Conservation (phyloP, 768 basidiomycete genomes). For the Porphyrellus cyaneotinctus region DNA sequence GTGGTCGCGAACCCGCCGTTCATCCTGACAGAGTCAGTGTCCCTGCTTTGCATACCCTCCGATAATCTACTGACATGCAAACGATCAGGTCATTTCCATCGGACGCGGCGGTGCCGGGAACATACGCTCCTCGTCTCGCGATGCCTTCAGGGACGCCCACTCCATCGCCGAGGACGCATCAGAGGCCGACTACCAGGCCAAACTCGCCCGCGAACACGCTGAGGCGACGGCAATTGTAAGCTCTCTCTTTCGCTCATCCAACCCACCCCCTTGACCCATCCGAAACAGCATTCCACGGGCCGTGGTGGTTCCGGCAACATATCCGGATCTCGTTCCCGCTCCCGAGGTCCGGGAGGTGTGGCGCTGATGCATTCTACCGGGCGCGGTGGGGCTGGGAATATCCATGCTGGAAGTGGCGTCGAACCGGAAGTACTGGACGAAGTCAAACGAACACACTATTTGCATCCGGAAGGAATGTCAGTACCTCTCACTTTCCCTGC, state of each 20-base stretch:
- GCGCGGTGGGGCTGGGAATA: constrained; percentile 63
- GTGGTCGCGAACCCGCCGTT: constrained; percentile 56
- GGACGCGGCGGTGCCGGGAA: constrained; percentile 87
- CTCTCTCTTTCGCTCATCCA: neutral
- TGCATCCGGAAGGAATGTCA: constrained; percentile 38
- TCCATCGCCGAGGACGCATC: constrained; percentile 26
- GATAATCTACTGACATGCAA: neutral
- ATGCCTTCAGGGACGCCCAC: constrained; percentile 29
- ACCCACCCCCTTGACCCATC: neutral
- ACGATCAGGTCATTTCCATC: constrained; percentile 38
- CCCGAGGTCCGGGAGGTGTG: constrained; percentile 33
- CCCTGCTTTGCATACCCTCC: neutral
- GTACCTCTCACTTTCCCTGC: constrained; percentile 16
- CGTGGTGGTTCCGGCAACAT: constrained; percentile 69
- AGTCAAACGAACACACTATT: constrained; percentile 32
- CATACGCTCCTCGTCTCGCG: constrained; percentile 71
- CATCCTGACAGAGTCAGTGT: constrained; percentile 36
- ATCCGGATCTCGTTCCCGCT: constrained; percentile 45
- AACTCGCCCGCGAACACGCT: constrained; percentile 24
- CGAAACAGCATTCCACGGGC: constrained; percentile 51
- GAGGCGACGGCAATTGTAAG: constrained; percentile 36
- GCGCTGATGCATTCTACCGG: constrained; percentile 45
- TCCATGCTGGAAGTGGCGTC: constrained; percentile 31
- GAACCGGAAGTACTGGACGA: constrained; percentile 29
- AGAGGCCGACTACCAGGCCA: constrained; percentile 24